Conservation (phyloP, 1,284 basidiomycete genomes). For the Anthracocystis panici-leucophaei region DNA sequence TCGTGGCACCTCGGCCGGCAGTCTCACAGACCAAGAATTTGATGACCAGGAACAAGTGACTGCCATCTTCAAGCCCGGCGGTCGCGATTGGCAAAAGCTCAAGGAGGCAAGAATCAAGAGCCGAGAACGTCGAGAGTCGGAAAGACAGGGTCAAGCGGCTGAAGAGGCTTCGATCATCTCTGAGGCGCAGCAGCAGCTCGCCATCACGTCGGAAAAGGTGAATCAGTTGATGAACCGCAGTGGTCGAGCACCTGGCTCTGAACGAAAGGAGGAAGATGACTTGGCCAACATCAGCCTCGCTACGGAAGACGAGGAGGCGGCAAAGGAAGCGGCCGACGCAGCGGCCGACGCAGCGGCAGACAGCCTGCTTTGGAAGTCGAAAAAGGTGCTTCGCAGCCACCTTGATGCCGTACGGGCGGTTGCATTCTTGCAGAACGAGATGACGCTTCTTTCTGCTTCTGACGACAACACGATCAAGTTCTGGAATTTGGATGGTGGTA, state of each 20-base stretch:
- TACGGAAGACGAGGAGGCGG: conserved; percentile 42
- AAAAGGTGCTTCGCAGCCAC: conserved; percentile 75
- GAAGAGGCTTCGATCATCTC: conserved; percentile 44
- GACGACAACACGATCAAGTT: conserved; percentile 97
- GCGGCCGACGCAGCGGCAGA: conserved; percentile 52
- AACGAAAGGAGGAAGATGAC: conserved; percentile 54
- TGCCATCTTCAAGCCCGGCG: conserved; percentile 57
- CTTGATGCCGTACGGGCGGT: conserved; percentile 91
- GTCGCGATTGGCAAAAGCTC: conserved; percentile 60
- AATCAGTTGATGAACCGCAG: conserved; percentile 56
- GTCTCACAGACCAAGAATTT: conserved; percentile 40
- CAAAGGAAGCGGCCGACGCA: conserved; percentile 42
- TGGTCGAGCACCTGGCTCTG: conserved; percentile 27
- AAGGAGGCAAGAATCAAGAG: conserved; percentile 53
- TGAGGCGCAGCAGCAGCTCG: conserved; percentile 49
- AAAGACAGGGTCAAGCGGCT: conserved; percentile 20
- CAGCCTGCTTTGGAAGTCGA: conserved; percentile 64
- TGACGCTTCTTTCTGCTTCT: conserved; percentile 87
- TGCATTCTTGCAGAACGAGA: conserved; percentile 82
- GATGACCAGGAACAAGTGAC: conserved; percentile 60
- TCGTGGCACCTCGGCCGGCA: conserved; percentile 27
- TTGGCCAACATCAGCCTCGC: conserved; percentile 56
- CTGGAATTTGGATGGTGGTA: conserved; percentile 77
- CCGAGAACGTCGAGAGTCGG: conserved; percentile 53
- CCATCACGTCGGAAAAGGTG: conserved; percentile 55